Evolutionary conservation across 2,329 filamentous ascomycete species (phyloP), one percentile per base, ranked within the genome.

Genomic region (Fusarium heterosporum): DNA sequence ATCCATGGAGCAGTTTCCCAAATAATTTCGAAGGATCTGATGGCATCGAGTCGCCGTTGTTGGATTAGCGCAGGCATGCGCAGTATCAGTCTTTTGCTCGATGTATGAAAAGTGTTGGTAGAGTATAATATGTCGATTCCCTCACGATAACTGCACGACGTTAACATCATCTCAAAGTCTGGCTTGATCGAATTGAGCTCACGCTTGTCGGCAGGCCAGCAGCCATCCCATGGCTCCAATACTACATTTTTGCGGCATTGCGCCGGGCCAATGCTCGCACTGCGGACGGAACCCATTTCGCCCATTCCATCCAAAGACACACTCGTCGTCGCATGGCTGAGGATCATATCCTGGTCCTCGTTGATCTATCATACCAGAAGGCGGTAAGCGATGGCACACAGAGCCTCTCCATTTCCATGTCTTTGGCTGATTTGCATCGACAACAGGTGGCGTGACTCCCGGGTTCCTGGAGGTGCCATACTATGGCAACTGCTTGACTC

Each of bases 141-240:
- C 36, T 78, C 74, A 4, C 68, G 14, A 45, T 75, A 78, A 28
- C 73, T 74, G 12, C 39, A 65, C n/a, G 2, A 1, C 8, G 11
- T 55, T 6, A 55, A 26, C 7, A 5, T 11, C 19, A 16, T 3
- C 17, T 25, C 12, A 14, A 25, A 6, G 2, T 25, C 5, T 6
- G 14, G 5, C 8, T 4, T 26, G 5, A 22, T 22, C 4, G 6
- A 4, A 14, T 6, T 10, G n/a, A 14, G 2, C 47, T 40, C 49
- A 74, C 68, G 77, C 75, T 61, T 76, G 72, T 14, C 72, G 68
- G 47, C 75, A 78, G 13, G 67, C 61, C 3, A 71, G 60, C 2
- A 78, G 66, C 74, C 75, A 78, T 4, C 73, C 76, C 66, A 77
- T 68, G 1, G 66, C 68, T 0, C 75, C 77, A 14, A 77, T 50